phyloP scores from a whole-genome alignment of 306 rosid species.

The Geum urbanum region DNA sequence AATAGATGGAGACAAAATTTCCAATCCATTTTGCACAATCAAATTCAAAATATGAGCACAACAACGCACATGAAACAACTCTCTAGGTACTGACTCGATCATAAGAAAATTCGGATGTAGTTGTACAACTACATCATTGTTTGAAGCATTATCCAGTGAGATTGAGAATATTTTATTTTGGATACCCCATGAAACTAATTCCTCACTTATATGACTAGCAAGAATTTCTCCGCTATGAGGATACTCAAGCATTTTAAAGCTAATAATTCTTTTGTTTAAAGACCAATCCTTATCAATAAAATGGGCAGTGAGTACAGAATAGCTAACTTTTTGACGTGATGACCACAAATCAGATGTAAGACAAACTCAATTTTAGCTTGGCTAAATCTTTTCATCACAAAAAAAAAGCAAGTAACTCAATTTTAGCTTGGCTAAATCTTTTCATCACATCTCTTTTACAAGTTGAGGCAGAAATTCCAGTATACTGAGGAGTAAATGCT shows the following conservation, averaged over 20 bases:
- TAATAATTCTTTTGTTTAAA: neutral
- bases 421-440: too few species aligned
- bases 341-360: too few species aligned
- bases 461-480: too few species aligned
- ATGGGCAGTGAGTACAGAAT: neutral
- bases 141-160: neutral
- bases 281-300: neutral
- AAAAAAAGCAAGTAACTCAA: too few species aligned
- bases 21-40: too few species aligned
- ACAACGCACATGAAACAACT: neutral
- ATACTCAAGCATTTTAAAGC: constrained; percentile 9
- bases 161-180: neutral
- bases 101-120: neutral
- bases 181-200: neutral
- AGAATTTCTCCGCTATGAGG: neutral
- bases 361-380: too few species aligned
- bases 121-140: neutral
- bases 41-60: neutral
- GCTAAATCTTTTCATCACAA: too few species aligned
- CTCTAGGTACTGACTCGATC: neutral
- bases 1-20: too few species aligned
- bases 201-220: neutral
- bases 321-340: too few species aligned
- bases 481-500: too few species aligned
- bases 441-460: too few species aligned